Evolutionary conservation across 2,329 filamentous ascomycete genomes (phyloP), one percentile per base, ranked within the genome.

Genomic region (Colletotrichum sp.): DNA sequence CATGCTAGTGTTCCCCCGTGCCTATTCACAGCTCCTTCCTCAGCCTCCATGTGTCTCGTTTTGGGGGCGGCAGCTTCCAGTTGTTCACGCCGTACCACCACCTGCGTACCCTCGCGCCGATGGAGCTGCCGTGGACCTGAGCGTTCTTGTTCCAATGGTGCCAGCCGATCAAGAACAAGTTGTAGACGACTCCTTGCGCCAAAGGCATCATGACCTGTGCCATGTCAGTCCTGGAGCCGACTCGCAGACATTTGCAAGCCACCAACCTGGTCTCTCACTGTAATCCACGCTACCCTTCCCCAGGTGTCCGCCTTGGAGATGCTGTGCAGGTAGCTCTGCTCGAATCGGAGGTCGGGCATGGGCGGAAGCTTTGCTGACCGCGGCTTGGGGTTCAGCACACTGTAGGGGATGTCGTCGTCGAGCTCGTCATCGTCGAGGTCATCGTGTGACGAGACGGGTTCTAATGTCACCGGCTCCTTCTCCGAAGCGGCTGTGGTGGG

Each of bases 21-120:
- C 13, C 28, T 16, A 24, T 8, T 62, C 64, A 71, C 39, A 65
- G 6, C 49, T 74, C 52, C 64, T 65, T 78, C 64, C 75, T 73
- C 34, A 79, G 55, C n/a, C 36, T 79, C 36, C 69, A 66, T 39
- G 15, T 73, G 34, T 55, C 55, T 68, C 57, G 69, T 77, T 79
- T 78, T 71, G 86, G 81, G 6, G 81, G 78, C 15, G 94, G 94
- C 73, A 96, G 85, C 65, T 90, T 89, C 97, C 97, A 99, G 81
- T 98, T 95, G 82, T 99, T 99, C 21, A 98, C 95, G 26, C 91
- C 92, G 88, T 95, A 98, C 96, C 97, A 99, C 97, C 96, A 99
- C 79, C 96, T 90, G 80, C 97, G 90, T 65, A 97, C 87, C 79
- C 91, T 92, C 8, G 95, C 95, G 26, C 97, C 97, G 18, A 95